Conservation (phyloP, 2,329 filamentous ascomycete species). For the Fusarium siculi region DNA sequence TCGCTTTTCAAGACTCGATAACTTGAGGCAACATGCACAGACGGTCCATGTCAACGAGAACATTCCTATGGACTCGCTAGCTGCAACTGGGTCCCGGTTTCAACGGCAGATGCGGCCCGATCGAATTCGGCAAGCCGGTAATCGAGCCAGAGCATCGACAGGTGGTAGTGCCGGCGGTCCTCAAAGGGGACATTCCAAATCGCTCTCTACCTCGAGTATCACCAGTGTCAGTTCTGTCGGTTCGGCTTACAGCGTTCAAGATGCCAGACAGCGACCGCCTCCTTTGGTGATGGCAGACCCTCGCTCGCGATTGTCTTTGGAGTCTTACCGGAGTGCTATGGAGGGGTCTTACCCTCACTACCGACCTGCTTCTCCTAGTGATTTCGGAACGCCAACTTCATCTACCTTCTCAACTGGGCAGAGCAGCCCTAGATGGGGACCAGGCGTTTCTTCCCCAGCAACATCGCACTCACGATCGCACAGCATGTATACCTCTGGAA, state of each 20-base stretch:
- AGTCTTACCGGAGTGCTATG: constrained; percentile 73
- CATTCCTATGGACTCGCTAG: constrained; percentile 92
- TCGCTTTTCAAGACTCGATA: constrained; percentile 93
- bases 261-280: constrained; percentile 77
- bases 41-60: constrained; percentile 98
- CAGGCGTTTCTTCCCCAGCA: constrained; percentile 76
- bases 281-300: constrained; percentile 86
- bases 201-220: constrained; percentile 87
- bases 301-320: constrained; percentile 72
- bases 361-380: constrained; percentile 74
- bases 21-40: constrained; percentile 94
- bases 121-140: constrained; percentile 77
- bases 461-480: constrained; percentile 75
- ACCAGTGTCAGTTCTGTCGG: constrained; percentile 74
- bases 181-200: constrained; percentile 84
- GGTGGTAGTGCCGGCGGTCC: constrained; percentile 77
- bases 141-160: constrained; percentile 80
- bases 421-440: constrained; percentile 79
- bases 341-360: constrained; percentile 70
- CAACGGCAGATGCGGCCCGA: constrained; percentile 93
- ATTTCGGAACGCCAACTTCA: constrained; percentile 85
- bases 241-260: constrained; percentile 74
- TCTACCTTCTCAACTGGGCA: constrained; percentile 82
- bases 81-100: constrained; percentile 90
- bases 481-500: constrained; percentile 74